phyloP scores from a whole-genome alignment of 495 filamentous ascomycete species.

The Hyphodiscus hymeniophilus region DNA sequence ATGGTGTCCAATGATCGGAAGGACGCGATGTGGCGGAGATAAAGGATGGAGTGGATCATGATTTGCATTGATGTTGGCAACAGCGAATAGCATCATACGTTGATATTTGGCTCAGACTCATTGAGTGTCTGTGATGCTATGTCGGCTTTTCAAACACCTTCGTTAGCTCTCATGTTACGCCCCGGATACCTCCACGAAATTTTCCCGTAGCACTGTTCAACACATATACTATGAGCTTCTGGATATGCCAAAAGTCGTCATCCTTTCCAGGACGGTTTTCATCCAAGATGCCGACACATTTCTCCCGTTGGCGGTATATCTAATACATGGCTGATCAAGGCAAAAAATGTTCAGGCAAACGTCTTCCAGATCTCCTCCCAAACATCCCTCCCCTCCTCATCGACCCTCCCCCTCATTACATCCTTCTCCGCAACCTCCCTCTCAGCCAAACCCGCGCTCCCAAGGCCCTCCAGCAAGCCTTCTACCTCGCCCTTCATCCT shows the following conservation, averaged over 20 bases:
- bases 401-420: slow-evolving; percentile 4
- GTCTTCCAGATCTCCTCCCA: slow-evolving; percentile 19
- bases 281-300: no score
- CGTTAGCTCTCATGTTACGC: no score
- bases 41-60: background rate
- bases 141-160: no score
- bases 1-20: background rate
- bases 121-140: no score
- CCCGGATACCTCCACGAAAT: no score
- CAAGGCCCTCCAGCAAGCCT: slow-evolving; percentile 55
- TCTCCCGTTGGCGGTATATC: no score
- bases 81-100: background rate
- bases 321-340: no score
- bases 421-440: slow-evolving; percentile 10
- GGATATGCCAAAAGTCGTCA: no score
- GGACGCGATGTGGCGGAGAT: background rate
- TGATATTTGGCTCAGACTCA: background rate
- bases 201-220: no score
- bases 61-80: background rate
- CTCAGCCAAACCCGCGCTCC: slow-evolving; percentile 31
- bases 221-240: no score
- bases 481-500: slow-evolving; percentile 65
- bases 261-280: no score
- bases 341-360: slow-evolving; percentile 19
- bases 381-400: slow-evolving; percentile 15